Evolutionary conservation across 2,329 filamentous ascomycete genomes (phyloP), one percentile per base, ranked within the genome.

Genomic region (Magnaporthiopsis rhizophila): DNA sequence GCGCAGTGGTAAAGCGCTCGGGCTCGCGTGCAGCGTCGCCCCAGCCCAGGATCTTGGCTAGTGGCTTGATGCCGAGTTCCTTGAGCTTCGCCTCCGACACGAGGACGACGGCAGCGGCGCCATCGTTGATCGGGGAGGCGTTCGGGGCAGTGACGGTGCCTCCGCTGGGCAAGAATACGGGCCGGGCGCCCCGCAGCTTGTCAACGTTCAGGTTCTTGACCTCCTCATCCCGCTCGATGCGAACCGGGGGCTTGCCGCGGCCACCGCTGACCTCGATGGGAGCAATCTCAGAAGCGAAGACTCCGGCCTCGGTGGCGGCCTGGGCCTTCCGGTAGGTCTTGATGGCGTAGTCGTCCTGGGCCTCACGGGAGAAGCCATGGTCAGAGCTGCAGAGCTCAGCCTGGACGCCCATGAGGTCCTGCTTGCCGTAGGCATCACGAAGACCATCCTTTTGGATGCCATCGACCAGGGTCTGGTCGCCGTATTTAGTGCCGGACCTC

Each of bases 21-120:
- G 95, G 94, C 74, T 91, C 87, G 69, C 96, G 89, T 68, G 90
- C 95, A 65, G 95, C 94, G 74, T 99, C 95, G 71, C 88, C 95
- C 95, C 95, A 99, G 72, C 95, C 95, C 67, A 95, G 88, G 73
- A 99, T 98, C 85, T 96, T 97, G 74, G 92, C 95, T 68, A 99
- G 84, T 65, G 95, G 95, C 79, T 90, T 97, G 69, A 98, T 83
- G 73, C 88, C 88, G 69, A 97, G 89, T 79, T 95, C 88, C 83
- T 97, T 93, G 73, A 99, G 83, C 80, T 96, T 96, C 66, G 89
- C 89, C 81, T 97, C 94, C 58, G 93, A 97, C 71, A 96, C 92
- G 69, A 99, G 89, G 66, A 99, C 91, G 66, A 98, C 81, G 66
- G 95, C 95, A 28, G 93, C 89, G 64, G 92, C 94, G 69, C 95